Evolutionary conservation across 352 stramenopile species (phyloP), one percentile per base, ranked within the genome.

Genomic region (Proteromonas lacertae): DNA sequence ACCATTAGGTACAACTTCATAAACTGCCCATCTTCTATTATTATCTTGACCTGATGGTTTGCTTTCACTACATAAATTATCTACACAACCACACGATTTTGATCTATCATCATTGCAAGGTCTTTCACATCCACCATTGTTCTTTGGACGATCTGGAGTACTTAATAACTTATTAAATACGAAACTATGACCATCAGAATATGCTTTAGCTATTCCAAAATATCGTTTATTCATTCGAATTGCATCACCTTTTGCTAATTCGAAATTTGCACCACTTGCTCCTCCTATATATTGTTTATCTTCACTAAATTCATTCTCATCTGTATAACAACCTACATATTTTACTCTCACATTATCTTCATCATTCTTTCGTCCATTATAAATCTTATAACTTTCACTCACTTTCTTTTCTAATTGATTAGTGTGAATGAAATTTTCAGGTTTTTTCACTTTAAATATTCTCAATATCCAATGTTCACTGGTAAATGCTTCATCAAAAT

Each of bases 391-490:
- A n/a, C n/a, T n/a, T n/a, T n/a, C n/a, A n/a, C n/a, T n/a, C n/a
- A n/a, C n/a, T n/a, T n/a, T n/a, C n/a, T n/a, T n/a, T n/a, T n/a
- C n/a, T n/a, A n/a, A n/a, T n/a, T n/a, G n/a, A n/a, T n/a, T n/a
- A n/a, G n/a, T n/a, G n/a, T n/a, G n/a, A 19, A 71, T 55, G 82
- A 79, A 13, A 86, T 68, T 52, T 77, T 77, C 52, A 69, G 88
- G 40, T 88, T 87, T 44, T 72, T 69, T 32, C 87, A 69, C 32
- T 83, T 84, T 68, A 71, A 87, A 55, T 86, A 67, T 52, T 88
- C 68, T n/a, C 64, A 82, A 42, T n/a, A n/a, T n/a, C n/a, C n/a
- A n/a, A n/a, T n/a, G n/a, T n/a, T n/a, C n/a, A n/a, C n/a, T n/a
- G n/a, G 68, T 87, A 50, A 88, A 90, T 1, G 67, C 69, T 46